phyloP scores from a whole-genome alignment of 108 stramenopile genomes.

The Nannochloropsis salina region DNA sequence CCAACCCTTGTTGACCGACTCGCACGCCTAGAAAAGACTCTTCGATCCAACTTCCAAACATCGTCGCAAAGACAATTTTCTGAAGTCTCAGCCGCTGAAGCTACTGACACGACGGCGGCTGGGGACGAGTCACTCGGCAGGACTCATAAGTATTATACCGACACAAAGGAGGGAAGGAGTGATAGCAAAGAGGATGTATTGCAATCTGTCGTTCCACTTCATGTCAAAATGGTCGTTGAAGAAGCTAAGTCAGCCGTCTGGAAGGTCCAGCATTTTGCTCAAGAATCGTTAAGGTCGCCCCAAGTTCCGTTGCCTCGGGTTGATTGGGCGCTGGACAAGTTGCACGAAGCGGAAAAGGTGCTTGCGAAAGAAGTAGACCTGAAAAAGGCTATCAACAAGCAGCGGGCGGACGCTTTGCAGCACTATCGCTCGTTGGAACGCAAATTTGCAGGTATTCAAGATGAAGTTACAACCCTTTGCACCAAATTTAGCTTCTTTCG shows the following conservation, averaged over 20 bases:
- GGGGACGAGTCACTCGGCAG: not conserved
- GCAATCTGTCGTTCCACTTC: not conserved
- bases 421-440: not conserved
- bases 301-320: not conserved
- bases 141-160: not conserved
- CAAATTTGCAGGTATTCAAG: not conserved
- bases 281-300: not conserved
- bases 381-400: not conserved
- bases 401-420: not conserved
- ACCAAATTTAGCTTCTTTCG: not conserved
- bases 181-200: not conserved
- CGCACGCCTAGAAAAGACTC: not conserved
- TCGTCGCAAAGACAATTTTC: not conserved
- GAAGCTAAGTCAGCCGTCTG: constrained; percentile 2
- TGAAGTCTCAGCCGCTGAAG: too few species aligned
- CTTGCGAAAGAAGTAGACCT: not conserved
- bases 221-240: not conserved
- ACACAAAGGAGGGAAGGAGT: not conserved
- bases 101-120: not conserved
- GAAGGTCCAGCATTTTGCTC: not conserved
- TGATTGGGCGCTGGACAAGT: not conserved
- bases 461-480: constrained; percentile 8
- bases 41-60: not conserved
- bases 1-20: not conserved
- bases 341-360: not conserved